Conservation (phyloP, 108 stramenopile species). For the Licmophora abbreviata region DNA sequence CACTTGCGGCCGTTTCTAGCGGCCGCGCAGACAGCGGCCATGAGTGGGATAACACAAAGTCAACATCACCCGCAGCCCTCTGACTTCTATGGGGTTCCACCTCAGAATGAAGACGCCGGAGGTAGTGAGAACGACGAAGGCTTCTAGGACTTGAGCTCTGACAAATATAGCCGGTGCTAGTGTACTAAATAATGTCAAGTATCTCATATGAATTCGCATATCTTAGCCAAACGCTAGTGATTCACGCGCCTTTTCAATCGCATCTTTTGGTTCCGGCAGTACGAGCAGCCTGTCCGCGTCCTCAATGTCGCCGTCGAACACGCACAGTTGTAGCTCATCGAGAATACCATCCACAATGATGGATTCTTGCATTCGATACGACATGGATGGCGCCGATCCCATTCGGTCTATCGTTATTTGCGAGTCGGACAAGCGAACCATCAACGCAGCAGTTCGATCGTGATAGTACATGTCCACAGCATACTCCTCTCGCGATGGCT, state of each 20-base stretch:
- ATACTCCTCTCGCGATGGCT: slow-evolving; percentile 31
- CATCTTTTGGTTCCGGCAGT: slow-evolving; percentile 36
- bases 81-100: no score
- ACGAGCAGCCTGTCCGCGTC: slow-evolving; percentile 47
- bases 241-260: slow-evolving; percentile 56
- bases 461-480: slow-evolving; percentile 60
- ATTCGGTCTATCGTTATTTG: slow-evolving; percentile 50
- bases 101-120: background rate
- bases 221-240: slow-evolving; percentile 57
- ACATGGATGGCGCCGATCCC: slow-evolving; percentile 56
- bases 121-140: background rate
- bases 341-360: slow-evolving; percentile 60
- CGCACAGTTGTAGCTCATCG: slow-evolving; percentile 43
- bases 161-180: no score
- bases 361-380: slow-evolving; percentile 69
- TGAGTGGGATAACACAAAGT: no score
- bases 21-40: no score
- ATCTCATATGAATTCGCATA: no score
- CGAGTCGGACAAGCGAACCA: slow-evolving; percentile 35
- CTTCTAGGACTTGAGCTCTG: no score
- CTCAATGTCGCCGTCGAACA: slow-evolving; percentile 10
- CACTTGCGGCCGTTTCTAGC: background rate
- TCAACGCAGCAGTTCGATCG: slow-evolving; percentile 56
- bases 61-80: no score
- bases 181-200: no score